Base-by-base conservation (phyloP, 768 basidiomycete species). In the Tulasnella sp. region DNA sequence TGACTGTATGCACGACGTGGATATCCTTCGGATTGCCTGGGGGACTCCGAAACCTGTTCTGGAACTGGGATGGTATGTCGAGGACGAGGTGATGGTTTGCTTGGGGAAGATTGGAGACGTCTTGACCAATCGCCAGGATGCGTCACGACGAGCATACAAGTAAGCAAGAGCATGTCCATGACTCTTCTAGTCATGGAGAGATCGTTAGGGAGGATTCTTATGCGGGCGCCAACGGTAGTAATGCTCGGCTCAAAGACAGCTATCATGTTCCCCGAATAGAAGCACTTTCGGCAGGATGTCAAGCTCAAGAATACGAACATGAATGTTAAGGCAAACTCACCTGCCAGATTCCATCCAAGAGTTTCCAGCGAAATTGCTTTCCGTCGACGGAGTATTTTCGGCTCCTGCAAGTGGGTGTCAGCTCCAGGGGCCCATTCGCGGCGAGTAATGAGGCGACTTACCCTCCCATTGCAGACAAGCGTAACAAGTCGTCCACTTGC, bases 201-300 rank as follows among this genome's bases (percentile, higher is more conserved):
- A 16, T 70, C 69, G 13, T 11, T 44, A 3, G 67, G 40, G n/a
- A 77, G 37, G 23, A 77, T 39, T 42, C 77, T 70, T 70, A 77
- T 70, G 11, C 77, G 77, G 39, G 77, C 77, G 10, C 61, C 61
- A 15, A 67, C 77, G 7, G 77, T 77, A 16, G 69, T 35, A 32
- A 77, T 77, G 77, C 77, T 77, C 16, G 77, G 77, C 40, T 77
- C 77, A 37, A 77, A 77, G n/a, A 77, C 61, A n/a, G 77, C 77
- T 18, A 77, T 70, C 69, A 77, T 40, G 51, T 70, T 32, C 26
- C 42, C 42, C 10, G 77, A 77, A 44, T 29, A 35, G 67, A 72
- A 77, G 37, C 77, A 77, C 70, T 77, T 15, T 29, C 15, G 5
- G 16, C 23, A n/a, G 5, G 55, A 16, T 23, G 55, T 16, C 15